Evolutionary conservation across 2,329 filamentous ascomycete genomes (phyloP).

Genomic region (Cercospora zeae-maydis): DNA sequence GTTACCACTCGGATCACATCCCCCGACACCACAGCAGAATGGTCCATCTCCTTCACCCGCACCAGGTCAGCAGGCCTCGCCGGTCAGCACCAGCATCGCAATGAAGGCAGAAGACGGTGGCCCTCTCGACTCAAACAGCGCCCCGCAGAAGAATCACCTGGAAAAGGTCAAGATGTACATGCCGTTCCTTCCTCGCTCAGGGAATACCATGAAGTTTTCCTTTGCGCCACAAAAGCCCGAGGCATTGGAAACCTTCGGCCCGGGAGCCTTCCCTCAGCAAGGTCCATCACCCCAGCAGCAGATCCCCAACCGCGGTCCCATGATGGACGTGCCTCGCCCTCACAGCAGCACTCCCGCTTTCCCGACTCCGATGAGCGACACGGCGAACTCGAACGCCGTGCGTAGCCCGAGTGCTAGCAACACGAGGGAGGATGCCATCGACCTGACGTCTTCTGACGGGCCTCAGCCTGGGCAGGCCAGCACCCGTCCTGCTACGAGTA

Average conservation of each 20-base stretch:
- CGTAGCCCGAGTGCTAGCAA: slow-evolving; percentile 10
- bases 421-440: slow-evolving; percentile 15
- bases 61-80: slow-evolving; percentile 9
- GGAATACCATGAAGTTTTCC: slow-evolving; percentile 32
- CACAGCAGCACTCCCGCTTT: neutral
- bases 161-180: slow-evolving; percentile 27
- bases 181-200: slow-evolving; percentile 27
- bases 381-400: slow-evolving; percentile 4
- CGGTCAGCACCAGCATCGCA: neutral
- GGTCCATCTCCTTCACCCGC: slow-evolving; percentile 12
- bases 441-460: slow-evolving; percentile 15
- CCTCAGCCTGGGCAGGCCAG: slow-evolving; percentile 4
- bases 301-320: slow-evolving; percentile 22
- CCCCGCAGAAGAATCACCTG: slow-evolving; percentile 16
- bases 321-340: slow-evolving; percentile 17
- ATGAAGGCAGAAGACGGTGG: neutral
- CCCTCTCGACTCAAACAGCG: neutral
- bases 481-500: neutral
- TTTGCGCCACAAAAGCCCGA: slow-evolving; percentile 27
- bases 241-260: slow-evolving; percentile 25
- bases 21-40: slow-evolving; percentile 8
- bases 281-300: slow-evolving; percentile 9
- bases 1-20: slow-evolving; percentile 20
- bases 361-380: neutral
- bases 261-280: slow-evolving; percentile 23